These are phyloP conservation scores for Radiomyces spectabilis DNA, from an alignment of 192 early-diverging fungal genomes.

Conservation along the genomic window DNA sequence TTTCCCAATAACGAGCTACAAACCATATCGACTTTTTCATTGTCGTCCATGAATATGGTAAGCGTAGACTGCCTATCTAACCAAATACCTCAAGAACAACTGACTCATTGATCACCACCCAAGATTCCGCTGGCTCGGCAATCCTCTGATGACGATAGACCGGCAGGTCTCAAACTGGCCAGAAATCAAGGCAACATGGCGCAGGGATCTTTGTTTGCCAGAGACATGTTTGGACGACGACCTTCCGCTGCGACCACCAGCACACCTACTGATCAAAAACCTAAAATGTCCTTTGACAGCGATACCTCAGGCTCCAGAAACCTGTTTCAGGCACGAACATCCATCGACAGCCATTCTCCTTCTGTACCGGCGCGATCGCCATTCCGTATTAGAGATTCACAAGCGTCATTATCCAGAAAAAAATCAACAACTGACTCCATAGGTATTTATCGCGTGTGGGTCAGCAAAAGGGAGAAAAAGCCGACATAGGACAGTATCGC, in stretches of 20 bases:
- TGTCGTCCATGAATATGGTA: no score
- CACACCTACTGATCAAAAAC: background rate
- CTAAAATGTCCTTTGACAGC: background rate
- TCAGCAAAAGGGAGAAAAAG: no score
- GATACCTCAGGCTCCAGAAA: background rate
- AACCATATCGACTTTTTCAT: no score
- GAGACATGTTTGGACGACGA: background rate
- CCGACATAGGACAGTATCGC: no score
- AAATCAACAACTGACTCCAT: background rate
- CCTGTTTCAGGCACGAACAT: background rate
- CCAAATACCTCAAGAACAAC: no score
- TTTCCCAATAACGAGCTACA: no score
- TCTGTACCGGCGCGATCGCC: conserved; percentile 12
- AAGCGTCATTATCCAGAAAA: background rate
- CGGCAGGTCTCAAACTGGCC: conserved; percentile 3
- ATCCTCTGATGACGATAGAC: conserved; percentile 7
- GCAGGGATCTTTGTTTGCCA: background rate
- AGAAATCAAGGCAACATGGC: conserved; percentile 5
- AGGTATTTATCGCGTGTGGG: no score
- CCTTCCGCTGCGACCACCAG: background rate
- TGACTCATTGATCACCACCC: no score
- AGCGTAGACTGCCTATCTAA: no score
- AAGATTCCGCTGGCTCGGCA: no score
- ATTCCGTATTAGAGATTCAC: conserved; percentile 12
- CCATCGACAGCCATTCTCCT: conserved; percentile 1